Conservation (phyloP, 2,329 filamentous ascomycete species). For the Fusarium cicatricum region DNA sequence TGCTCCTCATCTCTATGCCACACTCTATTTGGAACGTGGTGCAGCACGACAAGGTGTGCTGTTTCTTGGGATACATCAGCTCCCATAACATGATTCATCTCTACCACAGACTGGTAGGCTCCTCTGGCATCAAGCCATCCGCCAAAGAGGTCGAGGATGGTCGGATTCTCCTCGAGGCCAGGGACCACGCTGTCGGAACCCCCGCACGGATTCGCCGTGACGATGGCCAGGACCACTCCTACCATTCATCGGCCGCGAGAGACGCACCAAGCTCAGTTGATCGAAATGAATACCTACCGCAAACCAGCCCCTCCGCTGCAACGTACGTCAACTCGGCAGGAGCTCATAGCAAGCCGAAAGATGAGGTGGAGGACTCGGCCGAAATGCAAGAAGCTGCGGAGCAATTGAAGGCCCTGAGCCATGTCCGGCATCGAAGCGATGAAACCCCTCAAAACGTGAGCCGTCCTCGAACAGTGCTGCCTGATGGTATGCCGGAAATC, state of each 20-base stretch:
- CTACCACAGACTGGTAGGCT: constrained; percentile 65
- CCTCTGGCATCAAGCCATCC: constrained; percentile 54
- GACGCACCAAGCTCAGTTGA: constrained; percentile 38
- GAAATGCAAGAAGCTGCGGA: constrained; percentile 75
- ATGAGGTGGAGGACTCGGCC: constrained; percentile 65
- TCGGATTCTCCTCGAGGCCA: constrained; percentile 63
- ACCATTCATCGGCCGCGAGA: constrained; percentile 36
- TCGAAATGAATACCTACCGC: constrained; percentile 35
- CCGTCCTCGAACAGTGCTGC: constrained; percentile 50
- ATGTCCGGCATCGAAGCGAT: constrained; percentile 65
- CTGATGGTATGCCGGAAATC: constrained; percentile 48
- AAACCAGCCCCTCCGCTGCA: constrained; percentile 41
- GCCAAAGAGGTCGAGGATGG: constrained; percentile 65
- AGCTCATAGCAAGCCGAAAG: constrained; percentile 44
- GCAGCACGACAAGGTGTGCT: constrained; percentile 72
- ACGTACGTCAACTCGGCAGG: constrained; percentile 33
- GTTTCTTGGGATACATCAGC: constrained; percentile 70
- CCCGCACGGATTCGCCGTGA: constrained; percentile 43
- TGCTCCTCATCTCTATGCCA: constrained; percentile 72
- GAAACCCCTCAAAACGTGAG: constrained; percentile 46
- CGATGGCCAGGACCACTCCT: constrained; percentile 40
- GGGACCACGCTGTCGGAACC: constrained; percentile 54
- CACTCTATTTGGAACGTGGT: constrained; percentile 70
- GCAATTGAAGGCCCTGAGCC: constrained; percentile 71
- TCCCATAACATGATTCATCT: constrained; percentile 73